Percentiles rank a stretch among this genome's conserved stretches.
These are phyloP conservation scores for Myxozyma neglecta DNA, from an alignment of 805 yeast species.

Conservation along the genomic window DNA sequence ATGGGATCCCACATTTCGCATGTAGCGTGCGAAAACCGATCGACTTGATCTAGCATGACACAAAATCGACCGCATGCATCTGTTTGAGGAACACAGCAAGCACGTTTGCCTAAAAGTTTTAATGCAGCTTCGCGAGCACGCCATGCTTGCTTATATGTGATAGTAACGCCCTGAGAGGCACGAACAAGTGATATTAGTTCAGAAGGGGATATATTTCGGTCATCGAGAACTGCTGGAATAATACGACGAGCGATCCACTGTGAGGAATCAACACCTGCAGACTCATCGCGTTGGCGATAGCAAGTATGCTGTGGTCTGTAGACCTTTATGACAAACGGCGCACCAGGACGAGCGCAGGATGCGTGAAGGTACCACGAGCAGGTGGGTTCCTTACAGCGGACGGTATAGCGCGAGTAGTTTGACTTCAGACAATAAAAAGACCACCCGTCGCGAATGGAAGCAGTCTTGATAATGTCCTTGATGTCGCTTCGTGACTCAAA, in stretches of 20 bases:
- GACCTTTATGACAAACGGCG: conserved; percentile 18
- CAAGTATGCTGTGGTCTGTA: conserved; percentile 15
- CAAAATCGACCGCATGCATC: conserved; percentile 3
- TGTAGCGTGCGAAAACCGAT: conserved; percentile 7
- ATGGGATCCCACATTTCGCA: conserved; percentile 18
- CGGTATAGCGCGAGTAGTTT: conserved; percentile 21
- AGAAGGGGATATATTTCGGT: conserved; percentile 15
- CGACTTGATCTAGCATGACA: not conserved
- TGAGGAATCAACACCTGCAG: conserved; percentile 16
- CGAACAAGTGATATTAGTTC: conserved; percentile 10
- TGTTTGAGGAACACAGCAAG: conserved; percentile 4
- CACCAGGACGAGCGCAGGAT: conserved; percentile 8
- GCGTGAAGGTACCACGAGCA: conserved; percentile 28
- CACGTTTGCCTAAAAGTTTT: conserved; percentile 6
- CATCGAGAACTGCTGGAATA: conserved; percentile 3
- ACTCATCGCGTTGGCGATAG: not conserved
- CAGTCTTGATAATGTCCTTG: conserved; percentile 17
- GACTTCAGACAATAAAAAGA: conserved; percentile 24
- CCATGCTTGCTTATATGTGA: conserved; percentile 30
- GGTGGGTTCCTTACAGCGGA: conserved; percentile 21
- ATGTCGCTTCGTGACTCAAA: conserved; percentile 19
- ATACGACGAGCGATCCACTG: conserved; percentile 23
- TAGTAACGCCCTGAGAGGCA: conserved; percentile 1
- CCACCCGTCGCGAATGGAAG: conserved; percentile 25
- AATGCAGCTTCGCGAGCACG: conserved; percentile 25